Base-by-base conservation (phyloP, 1,284 basidiomycete genomes). In the Sanghuangporus baumii region DNA sequence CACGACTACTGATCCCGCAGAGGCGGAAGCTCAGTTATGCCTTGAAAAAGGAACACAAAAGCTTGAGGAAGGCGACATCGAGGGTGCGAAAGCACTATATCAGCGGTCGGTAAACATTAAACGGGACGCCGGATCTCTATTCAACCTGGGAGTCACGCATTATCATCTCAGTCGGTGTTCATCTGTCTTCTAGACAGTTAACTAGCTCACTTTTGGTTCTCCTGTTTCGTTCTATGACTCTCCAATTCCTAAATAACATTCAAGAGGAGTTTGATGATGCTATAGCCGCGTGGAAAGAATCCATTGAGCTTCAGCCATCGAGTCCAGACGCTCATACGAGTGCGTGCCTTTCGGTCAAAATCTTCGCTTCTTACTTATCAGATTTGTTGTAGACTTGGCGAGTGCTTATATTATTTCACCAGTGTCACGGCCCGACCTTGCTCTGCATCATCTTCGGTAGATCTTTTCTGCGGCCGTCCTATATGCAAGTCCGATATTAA, bases 241-340 rank as follows among this genome's bases (percentile, higher is more conserved):
- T 41, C 55, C 43, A 60, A 18, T 51, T 59, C 43, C 51, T 64
- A 65, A 68, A 66, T 58, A 62, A 65, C 58, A 47, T 7, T 65
- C 14, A 71, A 94, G 92, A 94, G 81, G 91, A 94, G 74, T 93
- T 86, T 71, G 85, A 91, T 67, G 85, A 88, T 56, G 93, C 93
- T 18, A 95, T 96, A 63, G 77, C 82, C 50, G 86, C 89, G 26
- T 96, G 93, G 93, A 91, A 93, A 69, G 89, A 92, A 70, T 92
- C 90, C 2, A 91, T 95, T 66, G 75, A 81, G 34, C 78, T 96
- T 55, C 87, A 94, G 66, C 95, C 94, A 9, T 84, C 87, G 57
- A 94, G 90, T 67, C 83, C 95, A 2, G 94, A 97, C 73, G 89
- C 94, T 20, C 94, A 97, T 75, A 96, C 93, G 34, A 97, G 95